phyloP scores from a whole-genome alignment of 1,284 basidiomycete species.

The Leccinum pachyderme region DNA sequence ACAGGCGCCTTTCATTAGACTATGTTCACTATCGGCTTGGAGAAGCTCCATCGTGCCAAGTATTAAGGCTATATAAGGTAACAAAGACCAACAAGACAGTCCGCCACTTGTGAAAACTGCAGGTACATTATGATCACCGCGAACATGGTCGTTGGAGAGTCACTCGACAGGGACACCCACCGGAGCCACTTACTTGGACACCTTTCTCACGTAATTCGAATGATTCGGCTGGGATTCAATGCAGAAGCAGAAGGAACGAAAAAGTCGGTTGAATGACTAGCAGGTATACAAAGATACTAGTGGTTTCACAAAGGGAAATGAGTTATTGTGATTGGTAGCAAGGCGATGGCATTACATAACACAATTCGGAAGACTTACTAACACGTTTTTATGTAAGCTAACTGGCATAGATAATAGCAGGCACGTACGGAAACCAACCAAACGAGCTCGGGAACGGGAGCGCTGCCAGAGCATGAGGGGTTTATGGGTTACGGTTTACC shows the following conservation, averaged over 20 bases:
- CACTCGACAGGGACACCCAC: not conserved
- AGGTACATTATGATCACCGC: not conserved
- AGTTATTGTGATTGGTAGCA: too few relatives aligned
- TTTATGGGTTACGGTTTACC: not conserved
- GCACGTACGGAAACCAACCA: too few relatives aligned
- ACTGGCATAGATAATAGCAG: too few relatives aligned
- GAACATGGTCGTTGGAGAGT: not conserved
- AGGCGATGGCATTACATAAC: not conserved
- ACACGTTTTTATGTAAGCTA: not conserved
- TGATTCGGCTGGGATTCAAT: not conserved
- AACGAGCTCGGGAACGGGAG: not conserved
- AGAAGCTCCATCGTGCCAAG: not conserved
- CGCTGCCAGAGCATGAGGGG: not conserved
- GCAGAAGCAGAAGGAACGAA: not conserved
- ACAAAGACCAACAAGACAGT: not conserved
- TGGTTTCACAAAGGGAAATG: too few relatives aligned
- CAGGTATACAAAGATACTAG: not conserved
- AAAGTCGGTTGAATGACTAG: not conserved
- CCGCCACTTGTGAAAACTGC: not conserved
- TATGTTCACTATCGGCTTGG: not conserved
- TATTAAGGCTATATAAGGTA: not conserved
- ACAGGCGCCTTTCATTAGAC: not conserved
- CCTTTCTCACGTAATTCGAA: not conserved
- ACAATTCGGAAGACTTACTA: not conserved
- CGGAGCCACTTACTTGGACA: not conserved